Conservation (phyloP, 176 grass and related monocot genomes). For the Oryza meyeriana region DNA sequence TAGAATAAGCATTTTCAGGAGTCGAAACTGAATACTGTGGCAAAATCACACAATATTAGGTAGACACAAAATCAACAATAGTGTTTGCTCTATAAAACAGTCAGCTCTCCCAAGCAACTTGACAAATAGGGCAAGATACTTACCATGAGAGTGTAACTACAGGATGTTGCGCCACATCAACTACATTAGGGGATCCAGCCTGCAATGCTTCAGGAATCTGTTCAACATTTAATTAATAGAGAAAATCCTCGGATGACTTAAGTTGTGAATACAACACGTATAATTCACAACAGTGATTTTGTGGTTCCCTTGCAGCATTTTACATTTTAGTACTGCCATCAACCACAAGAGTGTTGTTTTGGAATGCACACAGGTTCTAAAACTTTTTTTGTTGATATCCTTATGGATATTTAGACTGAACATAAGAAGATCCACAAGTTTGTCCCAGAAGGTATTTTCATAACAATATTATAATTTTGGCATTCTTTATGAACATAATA, state of each 20-base stretch:
- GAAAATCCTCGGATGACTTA: conserved; percentile 16
- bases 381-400: not conserved
- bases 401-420: not conserved
- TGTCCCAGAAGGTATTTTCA: not conserved
- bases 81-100: not conserved
- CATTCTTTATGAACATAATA: not conserved
- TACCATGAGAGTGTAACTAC: conserved; percentile 90
- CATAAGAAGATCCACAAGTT: not conserved
- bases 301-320: not conserved
- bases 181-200: conserved; percentile 60
- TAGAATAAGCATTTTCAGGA: not conserved
- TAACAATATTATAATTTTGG: not conserved
- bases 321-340: not conserved
- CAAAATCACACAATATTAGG: not conserved
- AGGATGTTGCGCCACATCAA: conserved; percentile 78
- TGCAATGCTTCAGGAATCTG: conserved; percentile 94
- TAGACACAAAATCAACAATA: conserved; percentile 15
- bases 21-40: not conserved
- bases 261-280: conserved; percentile 12
- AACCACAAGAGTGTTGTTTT: not conserved
- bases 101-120: not conserved
- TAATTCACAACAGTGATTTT: conserved; percentile 8
- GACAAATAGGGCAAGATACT: conserved; percentile 23
- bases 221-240: conserved; percentile 32
- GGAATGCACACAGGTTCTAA: not conserved